A percentile compares a stretch with the other conserved stretches of the same genome.
Evolutionary conservation across 75 land plant genomes (phyloP).

Genomic region (Azolla pinnata): DNA sequence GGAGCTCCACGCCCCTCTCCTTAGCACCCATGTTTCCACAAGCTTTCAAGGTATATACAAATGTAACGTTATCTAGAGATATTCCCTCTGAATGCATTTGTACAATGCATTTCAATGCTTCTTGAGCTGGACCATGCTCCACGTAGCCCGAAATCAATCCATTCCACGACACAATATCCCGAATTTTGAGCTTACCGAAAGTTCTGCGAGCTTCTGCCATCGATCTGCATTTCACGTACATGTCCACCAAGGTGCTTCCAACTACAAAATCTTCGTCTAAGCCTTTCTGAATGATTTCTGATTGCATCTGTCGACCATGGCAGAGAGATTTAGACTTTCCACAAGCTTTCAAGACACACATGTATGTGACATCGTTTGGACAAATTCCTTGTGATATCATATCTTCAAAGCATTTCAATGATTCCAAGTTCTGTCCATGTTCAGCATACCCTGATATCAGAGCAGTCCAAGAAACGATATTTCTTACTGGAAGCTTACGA

Average conservation of each 20-base stretch:
- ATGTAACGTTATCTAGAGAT: constrained; percentile 8
- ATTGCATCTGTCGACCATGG: constrained; percentile 17
- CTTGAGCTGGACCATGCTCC: constrained; percentile 11
- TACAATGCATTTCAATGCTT: constrained; percentile 4
- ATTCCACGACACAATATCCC: constrained; percentile 17
- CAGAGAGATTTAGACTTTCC: constrained; percentile 15
- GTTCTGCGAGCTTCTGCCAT: constrained; percentile 24
- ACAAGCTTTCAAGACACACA: constrained; percentile 26
- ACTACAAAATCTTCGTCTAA: constrained; percentile 30
- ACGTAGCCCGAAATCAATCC: constrained; percentile 19
- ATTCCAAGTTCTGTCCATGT: constrained; percentile 13
- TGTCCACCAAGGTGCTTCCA: constrained; percentile 46
- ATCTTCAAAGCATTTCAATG: constrained; percentile 18
- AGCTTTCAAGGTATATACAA: constrained; percentile 11
- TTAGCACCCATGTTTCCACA: constrained; percentile 10
- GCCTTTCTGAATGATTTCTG: constrained; percentile 30
- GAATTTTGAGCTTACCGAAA: constrained; percentile 1
- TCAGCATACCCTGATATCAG: constrained; percentile 17
- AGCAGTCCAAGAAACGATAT: constrained; percentile 15
- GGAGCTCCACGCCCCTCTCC: constrained; percentile 17
- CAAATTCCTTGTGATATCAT: constrained; percentile 16
- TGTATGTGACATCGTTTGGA: constrained; percentile 26
- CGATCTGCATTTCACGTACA: constrained; percentile 56
- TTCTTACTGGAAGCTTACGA: constrained; percentile 2
- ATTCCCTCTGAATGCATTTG: constrained; percentile 6